Evolutionary conservation across 495 filamentous ascomycete species (phyloP).

Genomic region (Usnea hakonensis): DNA sequence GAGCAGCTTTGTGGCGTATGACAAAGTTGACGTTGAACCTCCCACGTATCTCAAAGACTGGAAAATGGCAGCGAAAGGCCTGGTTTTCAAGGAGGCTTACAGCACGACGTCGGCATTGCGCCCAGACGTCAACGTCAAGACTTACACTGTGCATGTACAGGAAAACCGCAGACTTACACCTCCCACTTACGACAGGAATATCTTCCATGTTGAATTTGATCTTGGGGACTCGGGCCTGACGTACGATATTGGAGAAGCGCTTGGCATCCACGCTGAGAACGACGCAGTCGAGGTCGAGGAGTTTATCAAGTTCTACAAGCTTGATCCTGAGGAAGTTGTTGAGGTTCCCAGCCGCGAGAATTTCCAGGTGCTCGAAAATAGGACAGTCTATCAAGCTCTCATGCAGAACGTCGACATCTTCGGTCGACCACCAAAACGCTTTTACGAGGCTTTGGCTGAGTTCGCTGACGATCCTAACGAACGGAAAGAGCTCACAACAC

Average conservation of each 20-base stretch:
- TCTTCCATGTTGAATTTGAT: constrained; percentile 99
- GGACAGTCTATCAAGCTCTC: constrained; percentile 88
- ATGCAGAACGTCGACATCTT: constrained; percentile 96
- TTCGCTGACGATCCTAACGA: constrained; percentile 78
- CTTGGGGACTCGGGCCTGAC: constrained; percentile 80
- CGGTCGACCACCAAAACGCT: constrained; percentile 90
- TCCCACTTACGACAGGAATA: constrained; percentile 86
- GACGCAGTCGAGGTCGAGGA: constrained; percentile 66
- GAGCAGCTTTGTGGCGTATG: constrained; percentile 76
- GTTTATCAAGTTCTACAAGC: constrained; percentile 83
- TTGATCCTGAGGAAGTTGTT: constrained; percentile 74
- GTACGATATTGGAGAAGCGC: constrained; percentile 97
- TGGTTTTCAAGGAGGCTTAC: constrained; percentile 93
- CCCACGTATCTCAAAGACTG: constrained; percentile 61
- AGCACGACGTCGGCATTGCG: constrained; percentile 63
- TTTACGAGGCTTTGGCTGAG: constrained; percentile 87
- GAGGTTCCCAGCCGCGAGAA: constrained; percentile 87
- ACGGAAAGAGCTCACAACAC: constrained; percentile 65
- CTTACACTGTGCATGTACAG: constrained; percentile 79
- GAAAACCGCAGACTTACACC: constrained; percentile 93
- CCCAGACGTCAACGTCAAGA: constrained; percentile 80
- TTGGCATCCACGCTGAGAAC: constrained; percentile 94
- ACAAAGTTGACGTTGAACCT: constrained; percentile 66
- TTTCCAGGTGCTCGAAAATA: constrained; percentile 64
- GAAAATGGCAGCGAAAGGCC: constrained; percentile 73